phyloP scores from a whole-genome alignment of 129 eudicot species.

The Tagetes patula region DNA sequence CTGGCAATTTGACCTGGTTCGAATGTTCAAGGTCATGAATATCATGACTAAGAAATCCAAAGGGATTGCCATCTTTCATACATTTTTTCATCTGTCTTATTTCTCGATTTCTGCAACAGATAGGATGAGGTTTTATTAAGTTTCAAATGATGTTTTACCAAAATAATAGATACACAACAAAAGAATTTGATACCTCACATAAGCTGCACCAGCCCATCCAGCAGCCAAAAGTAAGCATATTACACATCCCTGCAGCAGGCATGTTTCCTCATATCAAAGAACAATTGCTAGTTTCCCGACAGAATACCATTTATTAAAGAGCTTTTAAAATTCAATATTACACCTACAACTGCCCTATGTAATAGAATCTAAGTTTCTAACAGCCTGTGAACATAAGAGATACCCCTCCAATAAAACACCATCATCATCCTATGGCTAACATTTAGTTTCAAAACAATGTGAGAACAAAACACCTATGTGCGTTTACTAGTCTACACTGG shows the following conservation, averaged over 20 bases:
- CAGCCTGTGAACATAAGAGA: conserved; percentile 1
- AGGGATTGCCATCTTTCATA: conserved; percentile 64
- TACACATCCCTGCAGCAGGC: conserved; percentile 67
- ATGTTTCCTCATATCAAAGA: conserved; percentile 1
- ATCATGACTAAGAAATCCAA: conserved; percentile 76
- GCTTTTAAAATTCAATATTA: conserved; percentile 3
- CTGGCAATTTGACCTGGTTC: conserved; percentile 75
- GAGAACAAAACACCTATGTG: conserved; percentile 4
- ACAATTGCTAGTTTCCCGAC: conserved; percentile 10
- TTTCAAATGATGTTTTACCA: conserved; percentile 1
- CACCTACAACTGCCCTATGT: neutral
- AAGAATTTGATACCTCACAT: conserved; percentile 72
- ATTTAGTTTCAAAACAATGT: neutral
- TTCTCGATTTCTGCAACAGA: conserved; percentile 73
- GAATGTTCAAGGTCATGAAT: conserved; percentile 85
- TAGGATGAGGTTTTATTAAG: neutral
- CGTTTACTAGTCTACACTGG: neutral
- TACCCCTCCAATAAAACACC: conserved; percentile 8
- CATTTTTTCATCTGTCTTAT: conserved; percentile 61
- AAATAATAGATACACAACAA: neutral
- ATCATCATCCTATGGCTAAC: conserved; percentile 16
- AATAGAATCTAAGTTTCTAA: conserved; percentile 3
- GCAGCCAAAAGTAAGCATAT: conserved; percentile 82
- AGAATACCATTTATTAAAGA: neutral
- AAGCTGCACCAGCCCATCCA: conserved; percentile 97